phyloP scores from a whole-genome alignment of 2,329 filamentous ascomycete species.

The Stagonosporopsis tanaceti region DNA sequence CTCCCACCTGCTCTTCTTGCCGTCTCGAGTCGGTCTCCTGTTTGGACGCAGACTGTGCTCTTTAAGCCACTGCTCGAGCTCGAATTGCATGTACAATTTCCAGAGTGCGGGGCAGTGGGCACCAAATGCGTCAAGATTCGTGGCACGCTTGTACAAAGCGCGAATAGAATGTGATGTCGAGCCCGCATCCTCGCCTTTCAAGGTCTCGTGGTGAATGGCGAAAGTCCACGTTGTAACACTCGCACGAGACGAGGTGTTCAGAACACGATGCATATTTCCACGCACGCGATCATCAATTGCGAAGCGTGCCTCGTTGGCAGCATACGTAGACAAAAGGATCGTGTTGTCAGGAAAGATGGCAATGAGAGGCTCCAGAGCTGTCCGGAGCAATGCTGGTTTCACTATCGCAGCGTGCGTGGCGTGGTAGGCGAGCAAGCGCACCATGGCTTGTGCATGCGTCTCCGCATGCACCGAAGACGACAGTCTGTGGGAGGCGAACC shows the following conservation, averaged over 20 bases:
- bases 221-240: slow-evolving; percentile 62
- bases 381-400: slow-evolving; percentile 71
- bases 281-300: slow-evolving; percentile 80
- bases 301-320: slow-evolving; percentile 76
- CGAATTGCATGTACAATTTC: slow-evolving; percentile 45
- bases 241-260: slow-evolving; percentile 40
- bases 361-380: slow-evolving; percentile 68
- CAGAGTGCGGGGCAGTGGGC: slow-evolving; percentile 43
- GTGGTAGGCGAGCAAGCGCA: slow-evolving; percentile 72
- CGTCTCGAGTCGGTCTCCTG: slow-evolving; percentile 26
- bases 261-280: slow-evolving; percentile 61
- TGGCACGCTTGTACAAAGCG: slow-evolving; percentile 63
- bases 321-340: slow-evolving; percentile 74
- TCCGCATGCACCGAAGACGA: slow-evolving; percentile 59
- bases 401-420: slow-evolving; percentile 69
- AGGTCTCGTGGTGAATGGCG: slow-evolving; percentile 63
- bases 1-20: slow-evolving; percentile 33
- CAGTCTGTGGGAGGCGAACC: slow-evolving; percentile 36
- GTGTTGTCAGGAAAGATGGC: slow-evolving; percentile 76
- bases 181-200: slow-evolving; percentile 51
- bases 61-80: slow-evolving; percentile 29
- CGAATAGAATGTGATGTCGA: slow-evolving; percentile 62
- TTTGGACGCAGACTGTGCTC: slow-evolving; percentile 20
- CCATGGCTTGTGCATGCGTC: slow-evolving; percentile 72
- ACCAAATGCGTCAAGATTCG: slow-evolving; percentile 42